phyloP scores from a whole-genome alignment of 768 basidiomycete species.

The Dendrothele bispora region DNA sequence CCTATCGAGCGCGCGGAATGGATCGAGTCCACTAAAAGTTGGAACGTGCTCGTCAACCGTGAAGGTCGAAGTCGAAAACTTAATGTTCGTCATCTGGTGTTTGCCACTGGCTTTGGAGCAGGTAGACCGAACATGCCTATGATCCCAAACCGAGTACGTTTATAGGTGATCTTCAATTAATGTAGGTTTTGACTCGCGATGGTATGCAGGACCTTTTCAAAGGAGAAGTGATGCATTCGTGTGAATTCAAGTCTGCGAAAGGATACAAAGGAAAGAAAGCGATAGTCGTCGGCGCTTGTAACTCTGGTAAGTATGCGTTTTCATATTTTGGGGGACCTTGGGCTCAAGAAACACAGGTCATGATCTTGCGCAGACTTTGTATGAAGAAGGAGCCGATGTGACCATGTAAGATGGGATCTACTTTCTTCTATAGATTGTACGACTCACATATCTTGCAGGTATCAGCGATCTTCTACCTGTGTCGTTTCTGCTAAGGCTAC shows the following conservation, averaged over 20 bases:
- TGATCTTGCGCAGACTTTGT: slow-evolving; percentile 1
- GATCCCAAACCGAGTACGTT: slow-evolving; percentile 1
- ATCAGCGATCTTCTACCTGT: not conserved
- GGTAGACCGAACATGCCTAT: slow-evolving; percentile 39
- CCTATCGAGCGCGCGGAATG: slow-evolving; percentile 25
- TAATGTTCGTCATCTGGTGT: slow-evolving; percentile 37
- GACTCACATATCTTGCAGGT: not conserved
- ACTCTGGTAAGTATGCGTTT: slow-evolving; percentile 24
- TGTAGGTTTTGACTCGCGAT: not conserved
- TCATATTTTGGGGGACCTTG: not conserved
- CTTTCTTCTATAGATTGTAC: too few species aligned
- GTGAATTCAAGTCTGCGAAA: slow-evolving; percentile 17
- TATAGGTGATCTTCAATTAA: not conserved
- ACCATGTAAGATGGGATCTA: not conserved
- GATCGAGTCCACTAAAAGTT: slow-evolving; percentile 24
- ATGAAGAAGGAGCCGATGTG: not conserved
- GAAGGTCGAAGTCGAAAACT: slow-evolving; percentile 22
- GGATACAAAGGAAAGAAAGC: slow-evolving; percentile 45
- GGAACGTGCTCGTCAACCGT: slow-evolving; percentile 27
- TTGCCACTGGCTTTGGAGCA: slow-evolving; percentile 45
- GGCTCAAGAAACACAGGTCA: not conserved
- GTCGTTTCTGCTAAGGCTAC: not conserved
- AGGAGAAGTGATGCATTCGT: not conserved
- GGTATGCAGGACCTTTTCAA: not conserved
- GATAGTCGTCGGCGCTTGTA: slow-evolving; percentile 50